Base-by-base conservation (phyloP, 192 early-diverging fungal species). In the Helicostylum pulchrum region DNA sequence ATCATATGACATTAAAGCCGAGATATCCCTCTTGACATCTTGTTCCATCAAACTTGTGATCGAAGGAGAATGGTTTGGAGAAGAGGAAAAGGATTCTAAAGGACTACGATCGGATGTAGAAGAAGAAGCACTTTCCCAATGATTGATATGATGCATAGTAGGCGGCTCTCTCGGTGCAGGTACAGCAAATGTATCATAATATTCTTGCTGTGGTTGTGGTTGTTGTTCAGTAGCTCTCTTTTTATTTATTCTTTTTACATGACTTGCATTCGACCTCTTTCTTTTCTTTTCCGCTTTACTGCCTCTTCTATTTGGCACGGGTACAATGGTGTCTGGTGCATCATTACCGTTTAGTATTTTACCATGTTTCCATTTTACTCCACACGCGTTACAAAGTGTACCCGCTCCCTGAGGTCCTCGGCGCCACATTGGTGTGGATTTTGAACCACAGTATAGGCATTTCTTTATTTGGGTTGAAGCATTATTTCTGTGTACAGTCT, bases 361-460 rank as follows among this genome's bases (percentile, higher is more conserved):
- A 52, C 90, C 90, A 53, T 87, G 80, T 54, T 89, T 90, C 90
- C 90, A 92, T 61, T 90, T 90, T 10, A 92, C 90, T 9, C 90
- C 90, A 61, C 90, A 92, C 0, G 88, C 88, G 68, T 92, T 92
- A 61, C 90, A 92, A 4, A 92, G 74, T 0, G 90, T 92, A 4
- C 84, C 81, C 7, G 84, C 77, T 4, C 90, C 90, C 17, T 80
- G 69, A 0, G 90, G 90, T 2, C 90, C 90, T 32, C 90, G 80
- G 21, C 90, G 79, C 90, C 90, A 91, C 77, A 91, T 91, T 9
- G 90, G 90, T 6, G 90, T 91, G 10, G 79, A 79, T 39, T 75
- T 84, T 45, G 81, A 83, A 11, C 77, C 72, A 62, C 90, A 91
- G 65, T 89, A 87, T 3, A 75, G 68, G 68, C 88, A 90, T 30